phyloP scores from a whole-genome alignment of 1,139 yeast genomes.

The Magnusiomyces magnusii region DNA sequence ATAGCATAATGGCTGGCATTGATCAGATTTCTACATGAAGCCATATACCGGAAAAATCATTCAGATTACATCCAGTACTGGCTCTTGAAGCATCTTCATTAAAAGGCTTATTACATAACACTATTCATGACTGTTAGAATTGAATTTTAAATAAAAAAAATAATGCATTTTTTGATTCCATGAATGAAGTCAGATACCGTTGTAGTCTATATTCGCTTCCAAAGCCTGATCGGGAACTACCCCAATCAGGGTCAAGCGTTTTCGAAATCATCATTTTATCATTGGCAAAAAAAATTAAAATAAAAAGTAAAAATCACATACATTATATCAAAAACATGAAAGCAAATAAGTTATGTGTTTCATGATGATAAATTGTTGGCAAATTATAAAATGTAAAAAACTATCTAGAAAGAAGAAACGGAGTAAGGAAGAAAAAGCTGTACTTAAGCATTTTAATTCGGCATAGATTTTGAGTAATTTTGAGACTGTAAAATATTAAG shows the following conservation, averaged over 20 bases:
- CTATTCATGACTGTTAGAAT: neutral
- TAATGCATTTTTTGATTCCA: neutral
- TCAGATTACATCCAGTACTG: too few species aligned
- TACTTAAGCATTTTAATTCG: neutral
- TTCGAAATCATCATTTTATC: neutral
- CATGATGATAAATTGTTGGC: too few species aligned
- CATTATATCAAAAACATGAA: neutral
- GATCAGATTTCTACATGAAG: too few species aligned
- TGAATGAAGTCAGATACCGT: constrained; percentile 82
- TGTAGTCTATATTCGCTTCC: constrained; percentile 64
- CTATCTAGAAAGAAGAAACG: neutral
- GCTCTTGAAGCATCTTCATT: too few species aligned
- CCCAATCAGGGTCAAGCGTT: constrained; percentile 6
- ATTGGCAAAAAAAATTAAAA: neutral
- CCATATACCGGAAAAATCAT: too few species aligned
- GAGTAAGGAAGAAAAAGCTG: neutral
- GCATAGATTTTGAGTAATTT: neutral
- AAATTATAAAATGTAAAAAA: neutral
- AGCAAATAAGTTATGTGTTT: neutral
- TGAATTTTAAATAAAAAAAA: neutral
- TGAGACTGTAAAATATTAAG: neutral
- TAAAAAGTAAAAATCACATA: neutral
- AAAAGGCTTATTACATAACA: neutral
- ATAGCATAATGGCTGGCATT: too few species aligned
- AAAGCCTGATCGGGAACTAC: constrained; percentile 4